These are phyloP conservation scores for Trichoderma guizhouense DNA, from an alignment of 2,329 filamentous ascomycete genomes.

Conservation along the genomic window DNA sequence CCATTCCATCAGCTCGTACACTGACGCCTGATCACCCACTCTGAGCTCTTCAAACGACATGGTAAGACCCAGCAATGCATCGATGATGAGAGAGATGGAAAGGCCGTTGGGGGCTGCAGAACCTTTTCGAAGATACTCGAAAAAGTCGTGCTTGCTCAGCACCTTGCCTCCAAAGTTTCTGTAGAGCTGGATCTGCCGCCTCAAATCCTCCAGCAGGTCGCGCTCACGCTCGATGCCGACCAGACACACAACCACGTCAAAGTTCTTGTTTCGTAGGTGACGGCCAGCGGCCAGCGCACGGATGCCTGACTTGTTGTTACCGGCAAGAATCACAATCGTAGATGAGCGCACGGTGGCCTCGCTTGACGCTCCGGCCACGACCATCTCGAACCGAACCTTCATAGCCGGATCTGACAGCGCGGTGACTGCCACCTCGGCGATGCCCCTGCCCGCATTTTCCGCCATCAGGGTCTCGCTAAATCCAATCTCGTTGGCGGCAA, in stretches of 20 bases:
- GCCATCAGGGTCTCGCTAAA: constrained; percentile 86
- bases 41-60: constrained; percentile 85
- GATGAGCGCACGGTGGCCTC: constrained; percentile 32
- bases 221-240: constrained; percentile 80
- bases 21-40: constrained; percentile 75
- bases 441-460: constrained; percentile 84
- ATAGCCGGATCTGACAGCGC: constrained; percentile 62
- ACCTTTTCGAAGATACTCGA: constrained; percentile 55
- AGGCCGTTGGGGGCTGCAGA: constrained; percentile 39
- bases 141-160: constrained; percentile 57
- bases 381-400: constrained; percentile 49
- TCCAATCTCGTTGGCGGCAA: constrained; percentile 81
- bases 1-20: constrained; percentile 90
- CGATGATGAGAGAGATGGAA: constrained; percentile 76
- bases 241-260: constrained; percentile 78
- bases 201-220: constrained; percentile 75
- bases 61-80: constrained; percentile 83
- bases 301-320: constrained; percentile 89
- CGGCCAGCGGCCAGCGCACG: constrained; percentile 81
- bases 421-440: constrained; percentile 76
- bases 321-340: constrained; percentile 73
- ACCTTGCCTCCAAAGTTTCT: constrained; percentile 78
- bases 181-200: constrained; percentile 79
- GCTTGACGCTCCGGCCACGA: constrained; percentile 36
- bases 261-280: constrained; percentile 79